Conservation (phyloP, 2,329 filamentous ascomycete genomes). For the Verruconis gallopava region DNA sequence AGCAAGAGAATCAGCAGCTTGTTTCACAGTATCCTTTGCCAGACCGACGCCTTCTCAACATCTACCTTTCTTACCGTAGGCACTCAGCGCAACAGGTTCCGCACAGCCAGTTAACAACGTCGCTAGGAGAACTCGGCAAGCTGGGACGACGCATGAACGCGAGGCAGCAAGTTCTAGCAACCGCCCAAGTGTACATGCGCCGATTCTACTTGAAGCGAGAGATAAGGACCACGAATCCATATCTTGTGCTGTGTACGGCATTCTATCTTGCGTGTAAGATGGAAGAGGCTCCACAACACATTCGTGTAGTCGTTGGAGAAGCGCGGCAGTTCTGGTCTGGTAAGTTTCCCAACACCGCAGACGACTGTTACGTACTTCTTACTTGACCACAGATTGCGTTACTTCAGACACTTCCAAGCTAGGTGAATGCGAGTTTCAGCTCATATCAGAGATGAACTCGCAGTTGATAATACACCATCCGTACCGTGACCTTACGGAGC, state of each 20-base stretch:
- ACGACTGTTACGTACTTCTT: too few species aligned
- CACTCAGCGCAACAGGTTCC: slow-evolving; percentile 7
- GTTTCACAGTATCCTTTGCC: slow-evolving; percentile 73
- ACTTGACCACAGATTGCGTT: slow-evolving; percentile 50
- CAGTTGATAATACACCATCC: slow-evolving; percentile 86
- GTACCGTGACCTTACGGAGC: slow-evolving; percentile 64
- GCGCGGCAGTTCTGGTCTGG: slow-evolving; percentile 73
- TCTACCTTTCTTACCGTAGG: slow-evolving; percentile 85
- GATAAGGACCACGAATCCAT: slow-evolving; percentile 84
- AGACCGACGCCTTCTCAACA: slow-evolving; percentile 67
- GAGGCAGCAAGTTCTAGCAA: slow-evolving; percentile 85
- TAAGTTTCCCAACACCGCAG: too few species aligned
- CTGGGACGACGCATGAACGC: slow-evolving; percentile 73
- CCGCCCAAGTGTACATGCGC: slow-evolving; percentile 87
- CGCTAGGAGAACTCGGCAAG: slow-evolving; percentile 55
- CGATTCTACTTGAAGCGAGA: slow-evolving; percentile 87
- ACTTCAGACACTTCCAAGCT: slow-evolving; percentile 68
- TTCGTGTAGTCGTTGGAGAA: slow-evolving; percentile 77
- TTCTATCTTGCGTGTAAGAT: slow-evolving; percentile 95
- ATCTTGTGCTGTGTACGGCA: slow-evolving; percentile 82
- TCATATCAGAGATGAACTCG: slow-evolving; percentile 83
- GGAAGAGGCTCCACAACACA: slow-evolving; percentile 95
- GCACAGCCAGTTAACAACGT: slow-evolving; percentile 3
- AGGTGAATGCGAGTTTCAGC: slow-evolving; percentile 84
- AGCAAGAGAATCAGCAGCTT: slow-evolving; percentile 50